Conservation (phyloP, 75 land plant species). For the Gnetum montanum region DNA sequence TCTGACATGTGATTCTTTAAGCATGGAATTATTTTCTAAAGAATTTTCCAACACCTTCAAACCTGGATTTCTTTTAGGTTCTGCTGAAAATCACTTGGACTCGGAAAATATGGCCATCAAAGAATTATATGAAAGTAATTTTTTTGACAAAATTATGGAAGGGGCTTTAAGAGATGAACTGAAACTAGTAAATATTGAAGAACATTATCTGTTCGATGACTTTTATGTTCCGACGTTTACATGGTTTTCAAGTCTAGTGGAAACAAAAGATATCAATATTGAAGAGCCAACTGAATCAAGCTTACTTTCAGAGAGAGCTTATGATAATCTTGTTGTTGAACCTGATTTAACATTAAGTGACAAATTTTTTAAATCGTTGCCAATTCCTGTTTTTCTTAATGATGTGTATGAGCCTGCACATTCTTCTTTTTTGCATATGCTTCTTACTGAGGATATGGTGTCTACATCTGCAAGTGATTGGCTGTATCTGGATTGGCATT, state of each 20-base stretch:
- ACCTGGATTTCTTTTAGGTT: not conserved
- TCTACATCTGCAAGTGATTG: constrained; percentile 46
- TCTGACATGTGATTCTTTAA: not conserved
- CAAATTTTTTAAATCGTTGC: constrained; percentile 42
- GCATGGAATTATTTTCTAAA: not conserved
- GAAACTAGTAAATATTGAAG: not conserved
- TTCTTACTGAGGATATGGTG: constrained; percentile 12
- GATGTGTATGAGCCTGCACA: constrained; percentile 13
- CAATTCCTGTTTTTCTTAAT: constrained; percentile 34
- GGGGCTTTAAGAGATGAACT: not conserved
- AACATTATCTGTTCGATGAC: not conserved
- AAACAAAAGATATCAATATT: constrained; percentile 1
- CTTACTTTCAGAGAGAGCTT: constrained; percentile 9
- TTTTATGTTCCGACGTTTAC: not conserved
- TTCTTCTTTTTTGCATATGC: constrained; percentile 8
- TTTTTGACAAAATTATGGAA: not conserved
- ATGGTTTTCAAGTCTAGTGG: not conserved
- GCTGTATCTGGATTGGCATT: constrained; percentile 77
- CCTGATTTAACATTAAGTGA: constrained; percentile 41
- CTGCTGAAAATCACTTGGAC: not conserved
- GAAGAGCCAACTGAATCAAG: constrained; percentile 1
- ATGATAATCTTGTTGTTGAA: constrained; percentile 36
- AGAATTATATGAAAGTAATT: not conserved
- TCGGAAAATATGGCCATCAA: not conserved
- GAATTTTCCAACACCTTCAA: not conserved